Base-by-base conservation (phyloP, 768 basidiomycete genomes). In the Boletales sp. region DNA sequence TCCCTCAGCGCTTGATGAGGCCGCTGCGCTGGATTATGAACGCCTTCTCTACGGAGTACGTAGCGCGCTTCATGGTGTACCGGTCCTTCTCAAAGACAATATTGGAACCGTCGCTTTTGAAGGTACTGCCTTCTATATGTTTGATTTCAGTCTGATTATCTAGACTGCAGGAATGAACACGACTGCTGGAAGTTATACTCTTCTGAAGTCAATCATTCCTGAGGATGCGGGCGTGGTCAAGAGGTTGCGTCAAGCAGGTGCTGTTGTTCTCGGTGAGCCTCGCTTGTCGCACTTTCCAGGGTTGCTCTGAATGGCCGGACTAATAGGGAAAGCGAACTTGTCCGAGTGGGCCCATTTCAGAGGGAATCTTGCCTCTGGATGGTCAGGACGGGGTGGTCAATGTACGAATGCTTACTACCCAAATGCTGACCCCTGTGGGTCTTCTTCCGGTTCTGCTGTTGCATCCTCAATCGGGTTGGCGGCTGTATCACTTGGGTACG, bases 401-500 rank as follows among this genome's bases (percentile, higher is more conserved):
- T 63, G 67, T 40, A 76, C 71, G 4, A 75, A 71, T 48, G 74
- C 79, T 11, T 82, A 79, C 57, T 80, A 70, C 48, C 75, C 76
- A 0, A 70, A 71, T 12, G 76, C 70, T 5, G 76, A 81, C 53
- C 79, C 82, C 4, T 80, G 77, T 51, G 81, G 82, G 2, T 82
- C 79, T 2, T 81, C 80, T 1, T 76, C 80, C 8, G 83, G 83
- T 3, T 80, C 80, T n/a, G 83, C 73, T 4, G 70, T 82, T 24
- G 71, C 76, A 21, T 68, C 77, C 2, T 76, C 78, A 2, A 80
- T 80, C 41, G 81, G 80, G 14, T 67, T 81, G n/a, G 63, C 71
- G 17, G 67, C 77, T 12, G 76, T 77, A 2, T 65, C 74, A 0
- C 65, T 81, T 2, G 78, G 75, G 58, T 55, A 37, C 11, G 50